Conservation (phyloP, 345 rosid species). For the Geranium brycei region DNA sequence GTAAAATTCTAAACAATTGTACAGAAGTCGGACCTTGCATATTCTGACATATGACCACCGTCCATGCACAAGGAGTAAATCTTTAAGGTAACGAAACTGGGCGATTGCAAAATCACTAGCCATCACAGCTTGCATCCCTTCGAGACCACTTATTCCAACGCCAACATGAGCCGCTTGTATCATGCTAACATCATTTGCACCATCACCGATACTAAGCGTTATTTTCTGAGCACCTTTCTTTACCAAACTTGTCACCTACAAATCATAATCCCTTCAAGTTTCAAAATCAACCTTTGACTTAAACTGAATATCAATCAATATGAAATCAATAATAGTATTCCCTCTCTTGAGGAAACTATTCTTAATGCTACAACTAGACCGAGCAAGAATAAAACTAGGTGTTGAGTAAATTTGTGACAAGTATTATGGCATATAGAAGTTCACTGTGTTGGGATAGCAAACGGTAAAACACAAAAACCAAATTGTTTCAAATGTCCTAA, state of each 20-base stretch:
- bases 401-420: too few relatives aligned
- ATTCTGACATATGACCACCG: conserved; percentile 97
- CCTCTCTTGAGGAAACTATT: too few relatives aligned
- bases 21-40: conserved; percentile 60
- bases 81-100: conserved; percentile 84
- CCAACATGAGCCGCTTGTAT: conserved; percentile 99
- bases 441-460: too few relatives aligned
- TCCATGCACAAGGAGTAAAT: conserved; percentile 96
- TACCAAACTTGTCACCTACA: conserved; percentile 86
- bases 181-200: conserved; percentile 99
- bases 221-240: conserved; percentile 94
- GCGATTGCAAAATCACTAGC: conserved; percentile 99
- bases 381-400: too few relatives aligned
- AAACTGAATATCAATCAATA: too few relatives aligned
- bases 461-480: too few relatives aligned
- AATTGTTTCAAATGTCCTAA: too few relatives aligned
- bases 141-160: conserved; percentile 92
- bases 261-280: conserved; percentile 1
- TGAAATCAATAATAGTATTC: too few relatives aligned
- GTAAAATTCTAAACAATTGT: background rate
- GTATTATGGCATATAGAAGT: too few relatives aligned
- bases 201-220: conserved; percentile 98
- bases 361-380: too few relatives aligned
- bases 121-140: conserved; percentile 99
- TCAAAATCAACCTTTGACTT: background rate